Evolutionary conservation across 2,329 filamentous ascomycete genomes (phyloP), one percentile per base, ranked within the genome.

Genomic region (Penicillium oxalicum): DNA sequence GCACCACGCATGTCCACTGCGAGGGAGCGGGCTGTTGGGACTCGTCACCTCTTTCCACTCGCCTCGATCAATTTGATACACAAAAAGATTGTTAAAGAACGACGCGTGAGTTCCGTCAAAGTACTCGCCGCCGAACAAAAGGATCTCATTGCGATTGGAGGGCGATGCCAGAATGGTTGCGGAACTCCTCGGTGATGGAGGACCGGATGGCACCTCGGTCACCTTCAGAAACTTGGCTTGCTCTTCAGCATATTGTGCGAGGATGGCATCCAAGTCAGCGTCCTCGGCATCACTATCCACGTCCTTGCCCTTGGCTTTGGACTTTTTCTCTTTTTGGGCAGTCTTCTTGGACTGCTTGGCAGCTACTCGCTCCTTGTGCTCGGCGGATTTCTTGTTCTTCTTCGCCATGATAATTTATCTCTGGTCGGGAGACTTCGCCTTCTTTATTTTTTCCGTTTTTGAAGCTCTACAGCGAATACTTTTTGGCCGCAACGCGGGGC

Each of bases 141-240:
- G 83, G 48, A 98, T 73, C 66, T 94, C 90, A 69, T 93, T 94
- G 61, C 80, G 81, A 70, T 94, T 91, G 29, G 85, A 81, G 1
- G 93, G 93, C 35, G 87, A 91, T 18, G 88, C 89, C 57, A 96
- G 78, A 50, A 98, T 74, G 0, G 88, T 89, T 6, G 88, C 81
- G 5, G 90, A 91, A 24, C 87, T 82, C 45, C 93, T 82, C 24
- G 90, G 81, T 46, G 82, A 81, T 1, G 93, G 93, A 13, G 91
- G 87, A 2, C 74, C 80, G 38, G 78, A 80, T 25, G 84, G 74
- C 2, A 81, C 79, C 73, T 98, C 93, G 4, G 91, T 96, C 61
- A 98, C 82, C 71, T 95, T 95, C 61, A 93, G 81, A 65, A 95
- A 96, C 63, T 88, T 87, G 63, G 95, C 91, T 74, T 98, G 93